phyloP scores from a whole-genome alignment of 2,329 filamentous ascomycete species.

The Fusarium torreyae region DNA sequence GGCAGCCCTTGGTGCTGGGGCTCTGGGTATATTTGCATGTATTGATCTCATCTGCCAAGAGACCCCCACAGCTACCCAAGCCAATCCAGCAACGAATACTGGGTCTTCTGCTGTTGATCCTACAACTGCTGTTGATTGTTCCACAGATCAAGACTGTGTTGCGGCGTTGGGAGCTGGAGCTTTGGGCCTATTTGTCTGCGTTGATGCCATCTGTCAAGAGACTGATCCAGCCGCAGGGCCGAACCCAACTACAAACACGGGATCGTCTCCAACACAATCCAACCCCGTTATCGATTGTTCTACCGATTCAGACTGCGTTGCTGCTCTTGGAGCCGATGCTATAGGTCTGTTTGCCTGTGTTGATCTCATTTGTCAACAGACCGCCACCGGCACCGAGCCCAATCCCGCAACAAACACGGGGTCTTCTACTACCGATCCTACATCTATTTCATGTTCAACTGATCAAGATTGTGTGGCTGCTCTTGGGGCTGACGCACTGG shows the following conservation, averaged over 20 bases:
- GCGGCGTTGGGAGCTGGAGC: background rate
- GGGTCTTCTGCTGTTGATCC: background rate
- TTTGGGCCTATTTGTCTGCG: slow-evolving; percentile 6
- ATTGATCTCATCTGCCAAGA: slow-evolving; percentile 20
- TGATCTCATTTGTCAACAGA: slow-evolving; percentile 14
- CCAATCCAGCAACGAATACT: background rate
- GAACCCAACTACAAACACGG: too few relatives aligned
- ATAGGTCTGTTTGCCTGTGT: slow-evolving; percentile 21
- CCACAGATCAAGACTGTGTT: slow-evolving; percentile 22
- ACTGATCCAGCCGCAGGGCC: background rate
- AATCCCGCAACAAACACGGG: too few relatives aligned
- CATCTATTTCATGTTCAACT: background rate
- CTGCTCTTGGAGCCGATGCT: background rate
- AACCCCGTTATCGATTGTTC: background rate
- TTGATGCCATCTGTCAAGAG: slow-evolving; percentile 18
- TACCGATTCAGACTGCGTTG: slow-evolving; percentile 10
- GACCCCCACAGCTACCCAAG: background rate
- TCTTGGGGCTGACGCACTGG: background rate
- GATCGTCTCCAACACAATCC: background rate
- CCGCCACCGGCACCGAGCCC: too few relatives aligned
- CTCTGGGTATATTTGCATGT: slow-evolving; percentile 10
- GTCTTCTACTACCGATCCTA: too few relatives aligned
- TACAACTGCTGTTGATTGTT: background rate
- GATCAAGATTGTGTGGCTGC: slow-evolving; percentile 17
- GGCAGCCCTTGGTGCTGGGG: background rate